Evolutionary conservation across 345 rosid genomes (phyloP).

Genomic region (Citropsis articulata): DNA sequence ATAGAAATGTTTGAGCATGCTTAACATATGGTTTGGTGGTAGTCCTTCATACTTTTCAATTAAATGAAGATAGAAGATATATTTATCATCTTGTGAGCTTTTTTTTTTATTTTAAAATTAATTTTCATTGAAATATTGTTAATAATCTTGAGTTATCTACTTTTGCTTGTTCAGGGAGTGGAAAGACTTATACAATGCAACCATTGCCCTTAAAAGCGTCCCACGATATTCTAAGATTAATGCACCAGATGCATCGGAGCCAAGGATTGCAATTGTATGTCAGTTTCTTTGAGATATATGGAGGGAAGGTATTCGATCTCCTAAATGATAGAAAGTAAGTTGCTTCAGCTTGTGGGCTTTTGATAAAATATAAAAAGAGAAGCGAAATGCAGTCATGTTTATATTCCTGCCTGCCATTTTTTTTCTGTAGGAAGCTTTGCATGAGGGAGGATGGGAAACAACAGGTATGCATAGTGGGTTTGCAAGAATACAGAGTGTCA

Average conservation of each 20-base stretch:
- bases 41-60: background rate
- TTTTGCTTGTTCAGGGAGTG: constrained; percentile 45
- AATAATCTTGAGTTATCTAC: constrained; percentile 4
- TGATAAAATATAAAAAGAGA: background rate
- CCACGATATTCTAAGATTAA: constrained; percentile 48
- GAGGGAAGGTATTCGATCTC: constrained; percentile 68
- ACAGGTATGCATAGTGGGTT: constrained; percentile 69
- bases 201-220: constrained; percentile 68
- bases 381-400: background rate
- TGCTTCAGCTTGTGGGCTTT: constrained; percentile 9
- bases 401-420: constrained; percentile 5
- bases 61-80: background rate
- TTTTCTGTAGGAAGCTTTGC: constrained; percentile 51
- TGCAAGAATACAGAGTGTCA: constrained; percentile 57
- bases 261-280: constrained; percentile 58
- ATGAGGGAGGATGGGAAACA: constrained; percentile 74
- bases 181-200: constrained; percentile 72
- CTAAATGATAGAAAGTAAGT: constrained; percentile 68
- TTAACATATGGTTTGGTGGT: background rate
- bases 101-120: background rate
- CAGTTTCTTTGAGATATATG: constrained; percentile 70
- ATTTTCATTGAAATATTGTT: background rate
- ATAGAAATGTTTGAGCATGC: background rate
- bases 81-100: background rate
- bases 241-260: constrained; percentile 45